Evolutionary conservation across 2,329 filamentous ascomycete species (phyloP).

Genomic region (Elsinoe perseae): DNA sequence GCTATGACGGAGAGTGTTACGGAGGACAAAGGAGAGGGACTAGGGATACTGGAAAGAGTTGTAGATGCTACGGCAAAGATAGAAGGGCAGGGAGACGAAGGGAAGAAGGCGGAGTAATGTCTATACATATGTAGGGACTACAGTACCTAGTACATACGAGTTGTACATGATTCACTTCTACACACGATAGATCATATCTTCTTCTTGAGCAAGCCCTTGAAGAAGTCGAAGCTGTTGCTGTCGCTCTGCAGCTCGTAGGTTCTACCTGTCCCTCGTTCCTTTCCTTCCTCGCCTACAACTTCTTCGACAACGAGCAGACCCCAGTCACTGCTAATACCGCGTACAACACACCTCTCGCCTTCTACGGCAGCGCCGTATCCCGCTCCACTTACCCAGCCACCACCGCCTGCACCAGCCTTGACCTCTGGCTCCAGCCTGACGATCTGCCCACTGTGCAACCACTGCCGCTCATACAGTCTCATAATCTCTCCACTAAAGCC

Average conservation of each 20-base stretch:
- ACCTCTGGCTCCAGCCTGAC: constrained; percentile 74
- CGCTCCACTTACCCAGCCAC: constrained; percentile 80
- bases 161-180: neutral
- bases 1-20: constrained; percentile 12
- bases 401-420: constrained; percentile 58
- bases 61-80: neutral
- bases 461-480: constrained; percentile 67
- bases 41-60: constrained; percentile 6
- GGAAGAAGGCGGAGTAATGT: neutral
- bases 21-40: neutral
- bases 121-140: neutral
- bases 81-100: neutral
- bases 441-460: constrained; percentile 67
- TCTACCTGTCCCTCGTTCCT: constrained; percentile 61
- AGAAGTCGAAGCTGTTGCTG: constrained; percentile 98
- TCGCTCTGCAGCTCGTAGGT: constrained; percentile 85
- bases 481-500: constrained; percentile 73
- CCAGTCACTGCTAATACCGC: constrained; percentile 88
- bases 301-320: constrained; percentile 81
- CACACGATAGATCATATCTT: constrained; percentile 50
- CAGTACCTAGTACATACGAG: neutral
- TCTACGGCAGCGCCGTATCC: constrained; percentile 56
- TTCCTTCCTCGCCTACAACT: constrained; percentile 54
- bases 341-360: constrained; percentile 64
- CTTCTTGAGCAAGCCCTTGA: constrained; percentile 73